Base-by-base conservation (phyloP, 805 yeast genomes). In the Metschnikowia anglica region DNA sequence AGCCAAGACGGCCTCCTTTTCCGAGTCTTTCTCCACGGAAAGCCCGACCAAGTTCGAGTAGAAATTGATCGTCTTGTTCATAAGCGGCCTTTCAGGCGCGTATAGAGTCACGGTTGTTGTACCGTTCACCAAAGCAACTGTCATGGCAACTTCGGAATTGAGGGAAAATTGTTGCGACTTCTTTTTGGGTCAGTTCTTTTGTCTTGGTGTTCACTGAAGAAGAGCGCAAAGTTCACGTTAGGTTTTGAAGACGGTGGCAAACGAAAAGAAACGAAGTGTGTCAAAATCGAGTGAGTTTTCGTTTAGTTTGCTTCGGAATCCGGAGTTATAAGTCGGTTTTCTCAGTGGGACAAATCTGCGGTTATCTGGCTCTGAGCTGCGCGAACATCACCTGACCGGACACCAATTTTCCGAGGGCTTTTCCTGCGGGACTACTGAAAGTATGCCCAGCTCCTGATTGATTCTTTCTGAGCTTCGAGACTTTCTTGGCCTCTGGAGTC, bases 61-160 rank as follows among this genome's bases (percentile, higher is more conserved):
- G 65, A 87, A 88, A 19, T 61, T 56, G 25, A 76, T 61, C 3
- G 89, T 73, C 23, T 70, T 56, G 21, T 65, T 52, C 44, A 73
- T 76, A 27, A 77, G 59, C 12, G 58, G 59, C 19, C 61, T 57
- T 42, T 73, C 72, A 13, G 79, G 68, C 9, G 90, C 87, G 49
- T 70, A 70, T 31, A 80, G 63, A 13, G 73, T 64, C 44, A 77
- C 68, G 56, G 70, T 72, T 17, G 85, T 71, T 17, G 78, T 70
- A 15, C 84, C 85, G 56, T 79, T 80, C 38, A 79, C 58, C 13
- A 82, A 62, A 28, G 60, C 51, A n/a, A 46, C 37, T 5, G 41
- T 17, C 41, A 42, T 42, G 18, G 15, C 27, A 19, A n/a, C 13
- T 18, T 26, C 17, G 18, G 19, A 31, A 31, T 18, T 33, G 28